Evolutionary conservation across 495 filamentous ascomycete genomes (phyloP).

Genomic region (Collariella sp.): DNA sequence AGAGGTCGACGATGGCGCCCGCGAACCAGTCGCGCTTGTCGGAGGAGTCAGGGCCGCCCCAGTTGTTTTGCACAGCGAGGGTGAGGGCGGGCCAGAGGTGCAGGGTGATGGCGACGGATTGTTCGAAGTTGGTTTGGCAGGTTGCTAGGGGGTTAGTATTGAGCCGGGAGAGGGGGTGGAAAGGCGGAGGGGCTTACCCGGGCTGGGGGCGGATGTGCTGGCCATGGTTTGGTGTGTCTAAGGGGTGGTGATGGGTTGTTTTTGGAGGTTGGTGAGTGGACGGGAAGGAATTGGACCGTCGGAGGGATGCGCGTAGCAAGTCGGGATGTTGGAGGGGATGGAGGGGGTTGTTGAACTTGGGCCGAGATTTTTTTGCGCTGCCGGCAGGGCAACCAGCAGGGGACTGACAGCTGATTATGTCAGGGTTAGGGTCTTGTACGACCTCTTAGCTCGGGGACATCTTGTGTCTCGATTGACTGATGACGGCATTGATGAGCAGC

Average conservation of each 20-base stretch:
- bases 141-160: constrained; percentile 46
- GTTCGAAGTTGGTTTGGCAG: constrained; percentile 64
- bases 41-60: constrained; percentile 74
- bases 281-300: not conserved
- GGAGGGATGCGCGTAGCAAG: not conserved
- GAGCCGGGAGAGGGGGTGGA: not conserved
- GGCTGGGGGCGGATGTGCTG: constrained; percentile 11
- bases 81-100: constrained; percentile 79
- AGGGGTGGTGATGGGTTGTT: not conserved
- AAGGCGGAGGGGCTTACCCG: constrained; percentile 8
- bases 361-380: constrained; percentile 10
- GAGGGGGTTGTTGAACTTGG: constrained; percentile 12
- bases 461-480: not conserved
- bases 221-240: constrained; percentile 2
- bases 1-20: constrained; percentile 76
- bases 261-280: not conserved
- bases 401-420: too few species aligned
- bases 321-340: not conserved
- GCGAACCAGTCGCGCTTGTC: constrained; percentile 97
- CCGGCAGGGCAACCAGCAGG: not conserved
- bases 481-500: not conserved
- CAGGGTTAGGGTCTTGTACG: constrained; percentile 5
- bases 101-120: constrained; percentile 69
- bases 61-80: constrained; percentile 75
- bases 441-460: not conserved